Base-by-base conservation (phyloP, 768 basidiomycete genomes). In the Collybia sordida region DNA sequence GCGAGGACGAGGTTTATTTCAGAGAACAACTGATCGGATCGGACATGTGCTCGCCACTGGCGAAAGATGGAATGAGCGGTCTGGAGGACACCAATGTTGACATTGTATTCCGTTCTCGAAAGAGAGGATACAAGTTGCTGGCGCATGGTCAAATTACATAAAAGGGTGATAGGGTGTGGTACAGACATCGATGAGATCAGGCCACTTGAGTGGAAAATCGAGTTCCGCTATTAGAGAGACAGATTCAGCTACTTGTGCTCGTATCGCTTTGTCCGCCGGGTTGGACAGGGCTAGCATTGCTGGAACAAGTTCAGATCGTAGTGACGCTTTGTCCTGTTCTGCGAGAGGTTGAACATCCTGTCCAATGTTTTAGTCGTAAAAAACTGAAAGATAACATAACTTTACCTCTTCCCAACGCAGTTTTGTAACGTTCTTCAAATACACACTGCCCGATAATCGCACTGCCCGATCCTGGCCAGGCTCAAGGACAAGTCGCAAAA, bases 11-110 rank as follows among this genome's bases (percentile, higher is more conserved):
- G 76, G 67, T 96, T 97, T 75, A 99, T 98, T 60, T 88, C 90
- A 3, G 85, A 77, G 73, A 86, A 98, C 40, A 99, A 83, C 35
- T 78, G 67, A 68, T 99, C 88, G 11, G 90, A 88, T 50, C 93
- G 84, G 55, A 93, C 89, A 59, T 88, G 89, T 1, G 92, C 85
- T 38, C 96, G 83, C 96, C 96, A 99, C 41, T 86, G 88, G 37
- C 77, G 81, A 72, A 98, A 98, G 60, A 99, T 98, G 34, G 93
- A 95, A 65, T 98, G 97, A 0, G 94, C 94, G 0, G 94, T 94
- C 62, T 97, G 83, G 38, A 99, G 78, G 7, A 99, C 90, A 42
- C 90, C 91, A 19, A 95, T 74, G 66, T 97, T 98, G 55, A 90
- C 66, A 51, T 85, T 84, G 63, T 92, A 95, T 59, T 96, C 85